These are phyloP conservation scores for Simplicillium sp. DNA, from an alignment of 2,329 filamentous ascomycete genomes.

Conservation along the genomic window DNA sequence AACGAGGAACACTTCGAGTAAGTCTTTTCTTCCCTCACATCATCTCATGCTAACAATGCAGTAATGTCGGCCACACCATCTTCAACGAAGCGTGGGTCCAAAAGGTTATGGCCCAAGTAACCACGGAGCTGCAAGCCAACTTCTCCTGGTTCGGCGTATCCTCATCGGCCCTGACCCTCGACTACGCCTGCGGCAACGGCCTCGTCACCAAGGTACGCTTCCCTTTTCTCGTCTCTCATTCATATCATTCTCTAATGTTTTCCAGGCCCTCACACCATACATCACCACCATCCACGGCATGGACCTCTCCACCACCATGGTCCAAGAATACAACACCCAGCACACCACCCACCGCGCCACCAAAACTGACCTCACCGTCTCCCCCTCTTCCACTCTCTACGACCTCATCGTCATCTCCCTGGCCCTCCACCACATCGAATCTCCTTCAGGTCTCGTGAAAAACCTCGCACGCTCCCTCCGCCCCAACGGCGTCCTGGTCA, in stretches of 20 bases:
- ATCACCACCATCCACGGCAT: conserved; percentile 20
- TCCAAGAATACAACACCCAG: conserved; percentile 20
- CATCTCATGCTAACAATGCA: conserved; percentile 1
- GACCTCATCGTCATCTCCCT: conserved; percentile 23
- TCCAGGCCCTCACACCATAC: conserved; percentile 20
- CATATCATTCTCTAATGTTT: not conserved
- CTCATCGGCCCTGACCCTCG: conserved; percentile 12
- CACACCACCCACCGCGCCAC: conserved; percentile 21
- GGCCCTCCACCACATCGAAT: conserved; percentile 25
- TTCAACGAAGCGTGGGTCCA: conserved; percentile 15
- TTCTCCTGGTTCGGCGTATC: conserved; percentile 16
- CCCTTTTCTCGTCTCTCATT: no score
- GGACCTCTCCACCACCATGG: conserved; percentile 23
- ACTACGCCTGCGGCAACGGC: conserved; percentile 22
- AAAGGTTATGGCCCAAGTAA: conserved; percentile 14
- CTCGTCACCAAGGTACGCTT: conserved; percentile 18
- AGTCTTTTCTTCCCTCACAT: not conserved
- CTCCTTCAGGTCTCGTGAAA: conserved; percentile 15
- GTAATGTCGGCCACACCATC: conserved; percentile 9
- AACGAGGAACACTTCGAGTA: conserved; percentile 19
- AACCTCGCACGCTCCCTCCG: conserved; percentile 17
- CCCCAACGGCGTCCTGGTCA: conserved; percentile 19
- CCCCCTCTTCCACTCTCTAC: conserved; percentile 15
- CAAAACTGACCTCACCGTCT: conserved; percentile 12
- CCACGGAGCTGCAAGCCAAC: conserved; percentile 14